phyloP scores from a whole-genome alignment of 345 rosid species.

The Euphorbia peplus region DNA sequence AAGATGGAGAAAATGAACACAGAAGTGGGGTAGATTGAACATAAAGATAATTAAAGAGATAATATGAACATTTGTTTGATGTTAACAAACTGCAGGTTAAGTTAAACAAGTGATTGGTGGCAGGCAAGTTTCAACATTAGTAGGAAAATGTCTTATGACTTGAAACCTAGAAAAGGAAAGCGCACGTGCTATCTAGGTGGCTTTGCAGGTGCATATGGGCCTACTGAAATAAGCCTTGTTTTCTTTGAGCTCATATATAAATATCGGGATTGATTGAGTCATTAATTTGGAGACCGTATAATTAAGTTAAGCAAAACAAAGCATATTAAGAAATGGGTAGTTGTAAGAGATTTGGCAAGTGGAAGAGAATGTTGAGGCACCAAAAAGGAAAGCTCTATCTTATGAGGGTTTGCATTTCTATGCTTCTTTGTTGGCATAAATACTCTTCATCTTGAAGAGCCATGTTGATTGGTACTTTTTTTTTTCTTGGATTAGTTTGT shows the following conservation, averaged over 20 bases:
- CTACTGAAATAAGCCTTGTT: slow-evolving; percentile 5
- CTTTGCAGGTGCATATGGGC: slow-evolving; percentile 32
- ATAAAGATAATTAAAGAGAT: slow-evolving; percentile 21
- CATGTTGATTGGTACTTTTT: too few species aligned
- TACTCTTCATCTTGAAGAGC: slow-evolving; percentile 20
- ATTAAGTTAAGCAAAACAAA: too few species aligned
- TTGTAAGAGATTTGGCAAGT: slow-evolving; percentile 39
- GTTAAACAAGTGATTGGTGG: slow-evolving; percentile 25
- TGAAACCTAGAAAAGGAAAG: slow-evolving; percentile 13
- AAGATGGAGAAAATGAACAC: slow-evolving; percentile 10
- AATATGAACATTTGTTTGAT: too few species aligned
- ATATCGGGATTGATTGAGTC: background rate
- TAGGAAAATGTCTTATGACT: slow-evolving; percentile 16
- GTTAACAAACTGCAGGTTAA: slow-evolving; percentile 15
- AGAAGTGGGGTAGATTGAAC: too few species aligned
- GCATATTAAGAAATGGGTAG: slow-evolving; percentile 33
- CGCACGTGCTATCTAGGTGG: slow-evolving; percentile 23
- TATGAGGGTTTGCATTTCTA: slow-evolving; percentile 52
- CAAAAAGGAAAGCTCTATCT: slow-evolving; percentile 58
- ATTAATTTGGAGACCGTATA: too few species aligned
- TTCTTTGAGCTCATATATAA: too few species aligned
- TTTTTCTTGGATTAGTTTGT: background rate
- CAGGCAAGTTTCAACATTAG: slow-evolving; percentile 31
- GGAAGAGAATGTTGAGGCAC: slow-evolving; percentile 62
- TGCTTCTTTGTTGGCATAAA: slow-evolving; percentile 70